Evolutionary conservation across 2,329 filamentous ascomycete genomes (phyloP).

Genomic region (Fusarium luffae): DNA sequence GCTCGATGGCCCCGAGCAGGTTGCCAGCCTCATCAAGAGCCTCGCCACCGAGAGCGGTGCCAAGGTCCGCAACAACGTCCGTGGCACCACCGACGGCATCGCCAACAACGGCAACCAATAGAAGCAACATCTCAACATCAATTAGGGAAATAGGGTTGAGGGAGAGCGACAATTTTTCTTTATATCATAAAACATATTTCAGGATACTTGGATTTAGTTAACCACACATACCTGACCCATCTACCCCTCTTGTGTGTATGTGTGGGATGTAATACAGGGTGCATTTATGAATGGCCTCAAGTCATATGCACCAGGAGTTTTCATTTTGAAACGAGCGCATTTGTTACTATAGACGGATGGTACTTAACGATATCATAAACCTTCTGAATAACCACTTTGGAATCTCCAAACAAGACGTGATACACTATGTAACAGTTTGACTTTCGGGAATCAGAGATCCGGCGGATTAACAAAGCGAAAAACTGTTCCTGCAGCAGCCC

Average conservation of each 20-base stretch:
- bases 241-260: slow-evolving; percentile 33
- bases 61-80: slow-evolving; percentile 54
- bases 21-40: slow-evolving; percentile 62
- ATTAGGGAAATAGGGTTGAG: slow-evolving; percentile 14
- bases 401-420: not conserved
- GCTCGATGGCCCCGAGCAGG: slow-evolving; percentile 53
- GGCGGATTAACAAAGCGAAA: not conserved
- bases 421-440: slow-evolving; percentile 3
- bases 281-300: slow-evolving; percentile 24
- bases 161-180: slow-evolving; percentile 34
- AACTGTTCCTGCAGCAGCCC: slow-evolving; percentile 21
- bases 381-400: slow-evolving; percentile 6
- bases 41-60: slow-evolving; percentile 62
- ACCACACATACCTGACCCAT: slow-evolving; percentile 34
- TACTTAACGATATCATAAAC: slow-evolving; percentile 29
- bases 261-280: slow-evolving; percentile 43
- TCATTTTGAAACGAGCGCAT: slow-evolving; percentile 12
- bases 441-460: not conserved
- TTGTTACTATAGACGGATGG: slow-evolving; percentile 27
- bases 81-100: slow-evolving; percentile 62
- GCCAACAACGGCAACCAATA: slow-evolving; percentile 65
- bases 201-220: slow-evolving; percentile 40
- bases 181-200: slow-evolving; percentile 29
- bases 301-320: slow-evolving; percentile 26
- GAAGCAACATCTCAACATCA: slow-evolving; percentile 17